Conservation (phyloP, 352 stramenopile species). For the Phytophthora sp. region DNA sequence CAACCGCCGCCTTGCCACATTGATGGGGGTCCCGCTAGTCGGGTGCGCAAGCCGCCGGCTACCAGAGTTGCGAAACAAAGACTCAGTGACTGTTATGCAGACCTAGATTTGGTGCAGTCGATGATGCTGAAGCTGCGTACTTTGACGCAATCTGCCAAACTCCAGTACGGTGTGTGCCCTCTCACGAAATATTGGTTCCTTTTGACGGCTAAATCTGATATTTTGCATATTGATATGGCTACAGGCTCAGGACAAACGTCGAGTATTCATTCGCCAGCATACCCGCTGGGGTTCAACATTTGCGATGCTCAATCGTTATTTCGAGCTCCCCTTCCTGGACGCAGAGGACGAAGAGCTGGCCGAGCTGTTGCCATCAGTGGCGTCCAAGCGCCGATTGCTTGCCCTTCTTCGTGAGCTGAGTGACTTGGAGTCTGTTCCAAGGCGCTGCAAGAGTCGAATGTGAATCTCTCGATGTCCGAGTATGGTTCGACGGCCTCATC, state of each 20-base stretch:
- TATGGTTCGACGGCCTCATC: no score
- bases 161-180: background rate
- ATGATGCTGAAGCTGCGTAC: slow-evolving; percentile 14
- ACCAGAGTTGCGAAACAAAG: background rate
- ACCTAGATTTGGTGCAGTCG: background rate
- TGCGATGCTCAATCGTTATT: slow-evolving; percentile 4
- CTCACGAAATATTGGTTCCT: background rate
- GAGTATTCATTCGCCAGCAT: background rate
- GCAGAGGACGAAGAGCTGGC: slow-evolving; percentile 1
- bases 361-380: background rate
- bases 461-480: slow-evolving; percentile 8
- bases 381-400: background rate
- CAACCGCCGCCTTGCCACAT: background rate
- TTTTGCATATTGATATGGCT: no score
- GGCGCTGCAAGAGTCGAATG: background rate
- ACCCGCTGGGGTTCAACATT: slow-evolving; percentile 5
- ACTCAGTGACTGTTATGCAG: background rate
- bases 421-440: slow-evolving; percentile 14
- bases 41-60: background rate
- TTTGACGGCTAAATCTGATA: no score
- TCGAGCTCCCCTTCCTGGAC: slow-evolving; percentile 2
- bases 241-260: no score
- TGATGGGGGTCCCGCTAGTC: background rate
- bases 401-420: slow-evolving; percentile 1
- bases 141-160: slow-evolving; percentile 5